Conservation (phyloP, 495 filamentous ascomycete species). For the Choiromyces venosus region DNA sequence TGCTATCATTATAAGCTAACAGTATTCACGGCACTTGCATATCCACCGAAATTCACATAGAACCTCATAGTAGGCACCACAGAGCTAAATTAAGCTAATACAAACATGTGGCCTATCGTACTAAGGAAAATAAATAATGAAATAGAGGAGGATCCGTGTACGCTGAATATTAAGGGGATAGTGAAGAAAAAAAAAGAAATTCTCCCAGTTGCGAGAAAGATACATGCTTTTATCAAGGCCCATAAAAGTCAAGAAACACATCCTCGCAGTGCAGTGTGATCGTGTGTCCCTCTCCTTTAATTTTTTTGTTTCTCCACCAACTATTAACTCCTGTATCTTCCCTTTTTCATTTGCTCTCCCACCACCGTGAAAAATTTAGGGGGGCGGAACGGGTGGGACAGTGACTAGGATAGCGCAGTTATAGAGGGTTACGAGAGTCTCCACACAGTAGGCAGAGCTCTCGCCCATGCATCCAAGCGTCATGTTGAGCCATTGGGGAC, state of each 20-base stretch:
- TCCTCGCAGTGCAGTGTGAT: neutral
- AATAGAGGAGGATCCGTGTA: neutral
- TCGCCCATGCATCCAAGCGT: conserved; percentile 29
- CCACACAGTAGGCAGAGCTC: conserved; percentile 25
- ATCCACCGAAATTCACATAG: neutral
- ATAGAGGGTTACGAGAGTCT: conserved; percentile 26
- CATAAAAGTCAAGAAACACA: neutral
- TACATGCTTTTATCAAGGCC: neutral
- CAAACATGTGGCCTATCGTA: neutral
- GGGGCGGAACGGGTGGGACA: conserved; percentile 9
- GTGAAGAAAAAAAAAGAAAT: neutral
- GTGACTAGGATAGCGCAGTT: conserved; percentile 14
- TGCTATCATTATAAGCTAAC: neutral
- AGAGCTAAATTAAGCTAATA: neutral
- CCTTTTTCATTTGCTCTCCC: neutral
- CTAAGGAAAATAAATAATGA: neutral
- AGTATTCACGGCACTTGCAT: neutral
- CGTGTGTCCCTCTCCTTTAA: neutral
- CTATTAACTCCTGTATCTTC: neutral
- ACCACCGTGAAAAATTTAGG: neutral
- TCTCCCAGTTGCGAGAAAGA: neutral
- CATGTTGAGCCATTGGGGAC: conserved; percentile 30
- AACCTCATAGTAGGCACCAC: neutral
- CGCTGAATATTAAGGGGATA: neutral
- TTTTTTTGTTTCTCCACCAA: neutral